These are phyloP conservation scores for Aureobasidium sp. DNA, from an alignment of 2,329 filamentous ascomycete genomes.

Conservation along the genomic window DNA sequence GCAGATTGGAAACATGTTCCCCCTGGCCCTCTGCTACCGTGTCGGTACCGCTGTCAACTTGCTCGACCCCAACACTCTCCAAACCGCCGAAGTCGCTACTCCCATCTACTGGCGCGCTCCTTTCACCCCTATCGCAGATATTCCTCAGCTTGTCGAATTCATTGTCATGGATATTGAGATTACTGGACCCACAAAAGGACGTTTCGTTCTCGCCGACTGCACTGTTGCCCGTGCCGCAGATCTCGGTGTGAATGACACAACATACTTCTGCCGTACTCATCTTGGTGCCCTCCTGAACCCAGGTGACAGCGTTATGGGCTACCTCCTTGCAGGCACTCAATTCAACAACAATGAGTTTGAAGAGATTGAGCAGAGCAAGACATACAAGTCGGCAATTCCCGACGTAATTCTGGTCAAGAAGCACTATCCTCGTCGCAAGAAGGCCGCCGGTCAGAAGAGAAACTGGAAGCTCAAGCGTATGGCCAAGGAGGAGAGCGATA, in stretches of 20 bases:
- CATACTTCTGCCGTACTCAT: constrained; percentile 86
- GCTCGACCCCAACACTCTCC: constrained; percentile 81
- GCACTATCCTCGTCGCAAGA: constrained; percentile 78
- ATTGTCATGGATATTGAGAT: constrained; percentile 91
- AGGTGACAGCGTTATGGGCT: constrained; percentile 92
- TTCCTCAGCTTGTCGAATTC: constrained; percentile 81
- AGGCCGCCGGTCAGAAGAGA: constrained; percentile 45
- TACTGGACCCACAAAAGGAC: constrained; percentile 59
- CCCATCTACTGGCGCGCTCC: constrained; percentile 85
- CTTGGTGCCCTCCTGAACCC: constrained; percentile 76
- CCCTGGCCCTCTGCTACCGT: constrained; percentile 75
- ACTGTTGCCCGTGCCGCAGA: constrained; percentile 83
- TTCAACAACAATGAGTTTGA: constrained; percentile 88
- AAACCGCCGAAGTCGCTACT: constrained; percentile 77
- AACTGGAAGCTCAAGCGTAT: constrained; percentile 96
- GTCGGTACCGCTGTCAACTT: constrained; percentile 87
- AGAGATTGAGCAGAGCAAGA: constrained; percentile 67
- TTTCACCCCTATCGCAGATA: constrained; percentile 75
- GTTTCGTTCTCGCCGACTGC: constrained; percentile 75
- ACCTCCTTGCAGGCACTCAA: constrained; percentile 78
- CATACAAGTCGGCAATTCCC: constrained; percentile 70
- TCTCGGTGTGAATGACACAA: constrained; percentile 75
- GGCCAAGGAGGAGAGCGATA: constrained; percentile 78
- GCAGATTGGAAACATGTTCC: constrained; percentile 77
- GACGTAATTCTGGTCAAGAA: constrained; percentile 97